A percentile compares a stretch with the other conserved stretches of the same genome.
phyloP scores from a whole-genome alignment of 2,329 filamentous ascomycete species.

The Dendryphion nanum region DNA sequence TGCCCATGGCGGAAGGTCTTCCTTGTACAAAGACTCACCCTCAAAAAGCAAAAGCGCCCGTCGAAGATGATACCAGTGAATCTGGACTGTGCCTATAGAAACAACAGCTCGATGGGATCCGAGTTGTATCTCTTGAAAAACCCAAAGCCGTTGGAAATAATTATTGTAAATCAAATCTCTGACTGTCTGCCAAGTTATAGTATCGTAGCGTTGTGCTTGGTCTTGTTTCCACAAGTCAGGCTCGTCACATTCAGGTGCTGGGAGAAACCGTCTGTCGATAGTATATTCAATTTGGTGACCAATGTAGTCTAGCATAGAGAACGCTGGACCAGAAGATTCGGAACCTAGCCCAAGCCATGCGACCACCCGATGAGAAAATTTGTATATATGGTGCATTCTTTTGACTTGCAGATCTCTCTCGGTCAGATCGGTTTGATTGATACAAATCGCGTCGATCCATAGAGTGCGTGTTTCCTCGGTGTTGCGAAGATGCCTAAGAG shows the following conservation, averaged over 20 bases:
- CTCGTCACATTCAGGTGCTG: no score
- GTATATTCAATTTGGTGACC: background rate
- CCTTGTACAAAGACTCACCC: no score
- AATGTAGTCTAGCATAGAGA: background rate
- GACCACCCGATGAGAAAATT: background rate
- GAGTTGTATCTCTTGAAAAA: background rate
- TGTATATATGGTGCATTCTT: background rate
- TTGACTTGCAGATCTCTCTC: background rate
- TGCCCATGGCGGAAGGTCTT: no score
- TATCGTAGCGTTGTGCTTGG: no score
- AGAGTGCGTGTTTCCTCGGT: background rate
- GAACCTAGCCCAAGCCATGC: background rate
- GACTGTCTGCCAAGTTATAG: no score
- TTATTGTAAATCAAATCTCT: background rate
- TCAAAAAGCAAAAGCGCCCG: no score
- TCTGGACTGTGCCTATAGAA: no score
- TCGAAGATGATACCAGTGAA: background rate
- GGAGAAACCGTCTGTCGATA: background rate
- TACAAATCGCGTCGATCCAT: no score
- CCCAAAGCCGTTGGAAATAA: slow-evolving; percentile 1
- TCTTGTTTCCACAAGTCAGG: no score
- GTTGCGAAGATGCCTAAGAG: background rate
- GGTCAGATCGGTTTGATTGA: background rate
- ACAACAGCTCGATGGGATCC: background rate
- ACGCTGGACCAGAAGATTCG: background rate